phyloP scores from a whole-genome alignment of 2,329 filamentous ascomycete species.

The Bimuria novae-zelandiae region DNA sequence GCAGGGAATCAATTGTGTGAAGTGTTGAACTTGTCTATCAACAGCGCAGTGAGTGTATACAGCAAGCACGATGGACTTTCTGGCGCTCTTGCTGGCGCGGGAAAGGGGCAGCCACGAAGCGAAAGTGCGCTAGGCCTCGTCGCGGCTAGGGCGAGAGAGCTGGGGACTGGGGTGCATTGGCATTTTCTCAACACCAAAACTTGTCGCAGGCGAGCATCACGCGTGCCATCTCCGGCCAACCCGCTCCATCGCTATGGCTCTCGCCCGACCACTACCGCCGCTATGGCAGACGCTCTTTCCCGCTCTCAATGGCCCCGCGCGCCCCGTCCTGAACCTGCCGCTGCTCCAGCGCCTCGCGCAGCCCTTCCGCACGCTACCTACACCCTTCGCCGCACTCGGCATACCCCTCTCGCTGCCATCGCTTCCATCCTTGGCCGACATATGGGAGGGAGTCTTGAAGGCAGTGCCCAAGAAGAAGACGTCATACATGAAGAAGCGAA shows the following conservation, averaged over 20 bases:
- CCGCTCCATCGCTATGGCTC: constrained; percentile 31
- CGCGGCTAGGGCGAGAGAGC: constrained; percentile 31
- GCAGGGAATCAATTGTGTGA: constrained; percentile 18
- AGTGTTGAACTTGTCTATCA: constrained; percentile 25
- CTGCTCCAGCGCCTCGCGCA: constrained; percentile 51
- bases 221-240: constrained; percentile 6
- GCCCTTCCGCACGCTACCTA: constrained; percentile 62
- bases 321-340: constrained; percentile 46
- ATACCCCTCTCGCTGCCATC: constrained; percentile 51
- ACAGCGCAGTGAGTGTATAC: no score
- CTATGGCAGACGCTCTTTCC: constrained; percentile 61
- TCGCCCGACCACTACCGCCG: constrained; percentile 49
- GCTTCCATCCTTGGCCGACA: constrained; percentile 64
- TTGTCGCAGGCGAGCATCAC: constrained; percentile 7
- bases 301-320: constrained; percentile 47
- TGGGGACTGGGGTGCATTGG: constrained; percentile 32
- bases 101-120: constrained; percentile 49
- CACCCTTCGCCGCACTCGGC: constrained; percentile 58
- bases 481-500: constrained; percentile 92
- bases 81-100: constrained; percentile 42
- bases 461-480: constrained; percentile 99
- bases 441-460: constrained; percentile 91
- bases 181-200: constrained; percentile 33
- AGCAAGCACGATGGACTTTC: constrained; percentile 44
- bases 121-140: constrained; percentile 38